phyloP scores from a whole-genome alignment of 805 yeast genomes.

The Ogataea parapolymorpha region DNA sequence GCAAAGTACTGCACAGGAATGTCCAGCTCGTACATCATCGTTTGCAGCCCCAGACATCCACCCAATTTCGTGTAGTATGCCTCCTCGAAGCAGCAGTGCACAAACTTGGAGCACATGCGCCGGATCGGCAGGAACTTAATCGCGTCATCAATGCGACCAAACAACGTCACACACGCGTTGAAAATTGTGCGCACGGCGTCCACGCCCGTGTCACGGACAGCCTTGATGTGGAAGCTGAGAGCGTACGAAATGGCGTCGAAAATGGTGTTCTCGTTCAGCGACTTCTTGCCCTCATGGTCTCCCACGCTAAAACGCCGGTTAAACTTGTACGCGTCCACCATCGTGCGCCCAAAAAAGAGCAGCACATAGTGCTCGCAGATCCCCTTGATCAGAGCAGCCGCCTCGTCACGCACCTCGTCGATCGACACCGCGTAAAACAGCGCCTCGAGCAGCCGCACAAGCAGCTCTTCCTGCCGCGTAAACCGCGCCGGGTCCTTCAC shows the following conservation, averaged over 20 bases:
- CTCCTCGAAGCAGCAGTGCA: conserved; percentile 90
- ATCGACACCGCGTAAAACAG: conserved; percentile 75
- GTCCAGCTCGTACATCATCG: conserved; percentile 63
- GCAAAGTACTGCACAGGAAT: conserved; percentile 73
- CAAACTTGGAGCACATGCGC: conserved; percentile 72
- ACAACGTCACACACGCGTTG: conserved; percentile 57
- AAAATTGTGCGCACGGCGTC: conserved; percentile 61
- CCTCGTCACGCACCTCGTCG: conserved; percentile 68
- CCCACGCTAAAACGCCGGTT: conserved; percentile 69
- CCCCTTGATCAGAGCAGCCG: conserved; percentile 56
- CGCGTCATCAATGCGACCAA: conserved; percentile 65
- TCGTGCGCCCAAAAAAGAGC: conserved; percentile 69
- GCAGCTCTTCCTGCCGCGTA: conserved; percentile 61
- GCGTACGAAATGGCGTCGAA: conserved; percentile 77
- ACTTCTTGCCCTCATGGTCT: conserved; percentile 74
- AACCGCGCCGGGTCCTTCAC: conserved; percentile 48
- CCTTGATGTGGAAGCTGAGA: conserved; percentile 68
- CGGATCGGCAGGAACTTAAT: conserved; percentile 73
- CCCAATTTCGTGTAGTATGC: conserved; percentile 83
- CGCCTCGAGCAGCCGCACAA: conserved; percentile 62
- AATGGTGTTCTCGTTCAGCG: conserved; percentile 64
- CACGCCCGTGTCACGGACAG: conserved; percentile 69
- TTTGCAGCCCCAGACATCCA: conserved; percentile 78
- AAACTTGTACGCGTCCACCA: conserved; percentile 63
- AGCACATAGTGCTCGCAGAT: conserved; percentile 77